Evolutionary conservation across 225 moss, liverwort and hornwort species (phyloP).

Genomic region (Bryum argenteum): DNA sequence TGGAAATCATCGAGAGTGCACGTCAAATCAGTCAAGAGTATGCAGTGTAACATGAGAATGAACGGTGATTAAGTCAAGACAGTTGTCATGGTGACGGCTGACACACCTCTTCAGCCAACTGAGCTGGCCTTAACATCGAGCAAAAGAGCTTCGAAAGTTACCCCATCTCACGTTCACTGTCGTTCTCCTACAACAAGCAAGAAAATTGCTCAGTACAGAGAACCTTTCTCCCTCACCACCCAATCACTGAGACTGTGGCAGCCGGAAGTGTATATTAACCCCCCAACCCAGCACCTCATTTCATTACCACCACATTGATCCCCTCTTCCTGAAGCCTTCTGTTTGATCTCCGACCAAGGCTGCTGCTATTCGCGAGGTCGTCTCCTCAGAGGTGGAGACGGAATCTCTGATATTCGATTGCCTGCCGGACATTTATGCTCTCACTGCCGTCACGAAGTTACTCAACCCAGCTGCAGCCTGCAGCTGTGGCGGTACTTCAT

Average conservation of each 20-base stretch:
- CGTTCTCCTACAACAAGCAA: background rate
- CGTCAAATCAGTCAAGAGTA: too few relatives aligned
- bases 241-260: background rate
- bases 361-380: too few relatives aligned
- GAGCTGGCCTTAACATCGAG: too few relatives aligned
- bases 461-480: too few relatives aligned
- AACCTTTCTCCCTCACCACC: background rate
- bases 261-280: conserved; percentile 33
- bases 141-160: too few relatives aligned
- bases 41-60: background rate
- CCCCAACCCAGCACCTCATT: background rate
- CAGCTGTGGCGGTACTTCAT: too few relatives aligned
- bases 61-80: background rate
- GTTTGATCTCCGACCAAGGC: conserved; percentile 15
- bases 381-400: background rate
- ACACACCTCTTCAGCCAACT: background rate
- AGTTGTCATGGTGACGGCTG: conserved; percentile 25
- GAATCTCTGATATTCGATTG: conserved; percentile 35
- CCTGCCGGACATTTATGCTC: conserved; percentile 22
- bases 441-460: background rate
- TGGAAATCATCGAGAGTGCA: too few relatives aligned
- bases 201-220: background rate
- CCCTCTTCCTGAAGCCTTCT: background rate
- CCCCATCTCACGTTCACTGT: too few relatives aligned
- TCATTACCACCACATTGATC: conserved; percentile 8